phyloP scores from a whole-genome alignment of 768 basidiomycete genomes.

The Phlebiopsis gigantea region DNA sequence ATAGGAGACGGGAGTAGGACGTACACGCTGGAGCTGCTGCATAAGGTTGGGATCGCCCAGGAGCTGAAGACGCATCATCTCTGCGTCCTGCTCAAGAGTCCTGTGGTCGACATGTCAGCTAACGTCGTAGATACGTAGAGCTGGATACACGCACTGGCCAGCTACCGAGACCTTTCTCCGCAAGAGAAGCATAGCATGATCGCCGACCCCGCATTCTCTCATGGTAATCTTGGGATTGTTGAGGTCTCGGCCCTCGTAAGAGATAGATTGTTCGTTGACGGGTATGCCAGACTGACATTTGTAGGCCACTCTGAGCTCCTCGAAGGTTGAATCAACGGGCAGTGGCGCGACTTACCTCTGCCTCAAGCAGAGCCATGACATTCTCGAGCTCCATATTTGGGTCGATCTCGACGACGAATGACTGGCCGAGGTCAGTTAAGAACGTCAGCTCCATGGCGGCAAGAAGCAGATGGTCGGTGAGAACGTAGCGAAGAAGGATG shows the following conservation, averaged over 20 bases:
- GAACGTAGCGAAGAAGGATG: not conserved
- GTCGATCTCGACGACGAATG: slow-evolving; percentile 77
- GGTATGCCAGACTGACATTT: slow-evolving; percentile 66
- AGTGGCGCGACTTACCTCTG: slow-evolving; percentile 63
- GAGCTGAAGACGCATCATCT: slow-evolving; percentile 86
- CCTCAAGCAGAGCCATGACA: slow-evolving; percentile 91
- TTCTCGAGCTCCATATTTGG: slow-evolving; percentile 88
- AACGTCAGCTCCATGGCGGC: slow-evolving; percentile 65
- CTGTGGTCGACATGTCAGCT: slow-evolving; percentile 30
- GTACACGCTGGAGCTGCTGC: slow-evolving; percentile 63
- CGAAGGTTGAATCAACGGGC: not conserved
- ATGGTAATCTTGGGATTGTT: slow-evolving; percentile 64
- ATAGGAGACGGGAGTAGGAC: slow-evolving; percentile 13
- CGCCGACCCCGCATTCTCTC: slow-evolving; percentile 54
- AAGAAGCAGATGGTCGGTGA: not conserved
- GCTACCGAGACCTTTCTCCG: slow-evolving; percentile 52
- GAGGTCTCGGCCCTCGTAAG: slow-evolving; percentile 62
- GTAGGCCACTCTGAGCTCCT: not conserved
- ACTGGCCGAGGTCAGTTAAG: slow-evolving; percentile 58
- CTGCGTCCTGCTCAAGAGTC: slow-evolving; percentile 71
- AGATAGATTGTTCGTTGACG: slow-evolving; percentile 65
- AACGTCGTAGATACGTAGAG: not conserved
- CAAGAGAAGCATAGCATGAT: slow-evolving; percentile 62
- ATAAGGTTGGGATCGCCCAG: slow-evolving; percentile 81
- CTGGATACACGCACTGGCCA: slow-evolving; percentile 32